Percentiles rank a stretch among this genome's conserved stretches.
Conservation (phyloP, 257 asterid species). For the Solanum pimpinellifolium region DNA sequence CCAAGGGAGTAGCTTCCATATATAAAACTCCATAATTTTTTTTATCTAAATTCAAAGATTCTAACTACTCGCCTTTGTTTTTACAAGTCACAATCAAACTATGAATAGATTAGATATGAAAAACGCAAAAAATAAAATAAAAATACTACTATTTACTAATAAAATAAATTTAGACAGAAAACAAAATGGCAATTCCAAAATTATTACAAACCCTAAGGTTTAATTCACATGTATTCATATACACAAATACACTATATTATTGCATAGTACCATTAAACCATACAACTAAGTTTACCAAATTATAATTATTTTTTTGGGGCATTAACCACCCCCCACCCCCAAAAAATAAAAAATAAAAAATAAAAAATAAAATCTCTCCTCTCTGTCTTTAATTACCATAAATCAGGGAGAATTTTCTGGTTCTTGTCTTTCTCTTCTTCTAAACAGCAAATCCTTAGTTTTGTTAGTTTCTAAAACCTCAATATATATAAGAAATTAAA, state of each 20-base stretch:
- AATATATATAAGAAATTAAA: background rate
- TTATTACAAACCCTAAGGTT: background rate
- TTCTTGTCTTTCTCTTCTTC: background rate
- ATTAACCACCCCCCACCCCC: background rate
- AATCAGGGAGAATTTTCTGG: constrained; percentile 3
- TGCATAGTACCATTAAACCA: background rate
- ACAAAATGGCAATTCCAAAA: background rate
- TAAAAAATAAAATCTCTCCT: background rate
- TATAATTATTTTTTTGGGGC: background rate
- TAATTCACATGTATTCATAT: background rate
- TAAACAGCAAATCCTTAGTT: background rate
- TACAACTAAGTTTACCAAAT: background rate
- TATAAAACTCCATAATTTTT: background rate
- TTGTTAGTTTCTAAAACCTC: background rate
- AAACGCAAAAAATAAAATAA: background rate
- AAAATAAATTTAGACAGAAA: background rate
- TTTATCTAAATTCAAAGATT: background rate
- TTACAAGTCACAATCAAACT: background rate
- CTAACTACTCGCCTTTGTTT: background rate
- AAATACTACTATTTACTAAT: background rate
- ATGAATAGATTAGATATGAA: background rate
- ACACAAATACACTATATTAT: background rate
- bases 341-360: too few species aligned
- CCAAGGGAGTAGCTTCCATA: background rate
- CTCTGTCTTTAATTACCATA: background rate